Conservation (phyloP, 495 filamentous ascomycete species). For the Neurospora terricola region DNA sequence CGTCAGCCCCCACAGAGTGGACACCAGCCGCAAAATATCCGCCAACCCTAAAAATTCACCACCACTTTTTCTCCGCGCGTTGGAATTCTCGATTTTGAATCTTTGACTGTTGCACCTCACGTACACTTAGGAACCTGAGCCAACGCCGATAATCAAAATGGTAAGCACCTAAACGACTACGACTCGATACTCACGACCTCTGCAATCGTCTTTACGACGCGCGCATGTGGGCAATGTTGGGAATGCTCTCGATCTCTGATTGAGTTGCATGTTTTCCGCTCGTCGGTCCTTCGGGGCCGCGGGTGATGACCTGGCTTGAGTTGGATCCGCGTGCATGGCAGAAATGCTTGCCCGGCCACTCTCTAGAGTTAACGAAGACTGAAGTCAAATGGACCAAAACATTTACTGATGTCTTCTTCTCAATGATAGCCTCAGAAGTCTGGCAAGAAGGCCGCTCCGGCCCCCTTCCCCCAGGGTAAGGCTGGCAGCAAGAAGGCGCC, state of each 20-base stretch:
- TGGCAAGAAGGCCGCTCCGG: constrained; percentile 90
- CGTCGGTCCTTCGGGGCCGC: constrained; percentile 36
- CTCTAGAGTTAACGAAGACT: constrained; percentile 90
- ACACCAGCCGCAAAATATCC: constrained; percentile 15
- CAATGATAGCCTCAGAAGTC: constrained; percentile 99
- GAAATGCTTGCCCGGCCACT: constrained; percentile 56
- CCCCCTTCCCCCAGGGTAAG: constrained; percentile 91
- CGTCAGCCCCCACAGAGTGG: constrained; percentile 2
- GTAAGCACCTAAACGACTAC: constrained; percentile 30
- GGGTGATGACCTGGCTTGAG: constrained; percentile 83
- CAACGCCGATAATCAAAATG: constrained; percentile 29
- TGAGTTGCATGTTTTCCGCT: constrained; percentile 41
- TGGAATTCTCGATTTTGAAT: constrained; percentile 10
- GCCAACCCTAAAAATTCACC: constrained; percentile 22
- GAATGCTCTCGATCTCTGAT: constrained; percentile 20
- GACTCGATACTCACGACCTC: constrained; percentile 10
- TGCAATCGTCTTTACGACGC: constrained; percentile 5
- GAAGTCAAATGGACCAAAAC: constrained; percentile 57
- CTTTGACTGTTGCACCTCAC: constrained; percentile 17
- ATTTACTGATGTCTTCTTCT: constrained; percentile 96
- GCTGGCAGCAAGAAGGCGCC: constrained; percentile 90
- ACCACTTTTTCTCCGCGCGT: constrained; percentile 15
- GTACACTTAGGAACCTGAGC: constrained; percentile 16
- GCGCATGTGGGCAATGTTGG: not conserved
- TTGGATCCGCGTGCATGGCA: constrained; percentile 36